Evolutionary conservation across 805 yeast genomes (phyloP).

Genomic region (Yamadazyma tumulicola): DNA sequence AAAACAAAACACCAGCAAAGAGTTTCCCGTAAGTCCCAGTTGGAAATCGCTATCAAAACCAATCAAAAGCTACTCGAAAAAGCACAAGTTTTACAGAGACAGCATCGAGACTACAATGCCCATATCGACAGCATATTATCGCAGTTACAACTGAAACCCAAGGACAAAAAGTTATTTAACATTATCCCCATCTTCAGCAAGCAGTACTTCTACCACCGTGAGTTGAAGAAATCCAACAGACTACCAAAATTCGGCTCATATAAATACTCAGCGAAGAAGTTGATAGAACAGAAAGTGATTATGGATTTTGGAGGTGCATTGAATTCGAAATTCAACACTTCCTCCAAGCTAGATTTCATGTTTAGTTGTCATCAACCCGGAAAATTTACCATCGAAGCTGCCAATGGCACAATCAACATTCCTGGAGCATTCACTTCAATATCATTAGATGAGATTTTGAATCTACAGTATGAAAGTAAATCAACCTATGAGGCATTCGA

Average conservation of each 20-base stretch:
- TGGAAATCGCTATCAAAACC: conserved; percentile 40
- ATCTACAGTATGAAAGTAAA: conserved; percentile 68
- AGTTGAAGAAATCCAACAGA: conserved; percentile 60
- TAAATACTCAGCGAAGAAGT: conserved; percentile 70
- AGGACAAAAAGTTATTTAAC: conserved; percentile 46
- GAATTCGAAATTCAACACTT: conserved; percentile 34
- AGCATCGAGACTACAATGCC: conserved; percentile 43
- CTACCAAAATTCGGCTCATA: conserved; percentile 74
- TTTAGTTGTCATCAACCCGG: conserved; percentile 75
- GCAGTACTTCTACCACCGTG: conserved; percentile 73
- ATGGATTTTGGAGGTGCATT: conserved; percentile 55
- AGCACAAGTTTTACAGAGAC: conserved; percentile 42
- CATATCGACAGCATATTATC: conserved; percentile 45
- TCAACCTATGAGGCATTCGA: conserved; percentile 55
- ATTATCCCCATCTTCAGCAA: conserved; percentile 57
- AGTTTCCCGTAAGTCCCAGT: conserved; percentile 37
- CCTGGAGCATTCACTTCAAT: conserved; percentile 56
- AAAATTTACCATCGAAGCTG: conserved; percentile 68
- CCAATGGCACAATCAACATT: conserved; percentile 65
- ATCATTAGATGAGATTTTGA: conserved; percentile 68
- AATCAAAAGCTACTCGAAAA: conserved; percentile 42
- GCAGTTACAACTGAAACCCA: conserved; percentile 43
- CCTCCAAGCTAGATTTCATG: conserved; percentile 68
- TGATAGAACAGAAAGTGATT: conserved; percentile 70
- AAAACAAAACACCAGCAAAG: conserved; percentile 44